Evolutionary conservation across 371 early-diverging fungal genomes (phyloP).

Genomic region (Saksenaea vasiformis): DNA sequence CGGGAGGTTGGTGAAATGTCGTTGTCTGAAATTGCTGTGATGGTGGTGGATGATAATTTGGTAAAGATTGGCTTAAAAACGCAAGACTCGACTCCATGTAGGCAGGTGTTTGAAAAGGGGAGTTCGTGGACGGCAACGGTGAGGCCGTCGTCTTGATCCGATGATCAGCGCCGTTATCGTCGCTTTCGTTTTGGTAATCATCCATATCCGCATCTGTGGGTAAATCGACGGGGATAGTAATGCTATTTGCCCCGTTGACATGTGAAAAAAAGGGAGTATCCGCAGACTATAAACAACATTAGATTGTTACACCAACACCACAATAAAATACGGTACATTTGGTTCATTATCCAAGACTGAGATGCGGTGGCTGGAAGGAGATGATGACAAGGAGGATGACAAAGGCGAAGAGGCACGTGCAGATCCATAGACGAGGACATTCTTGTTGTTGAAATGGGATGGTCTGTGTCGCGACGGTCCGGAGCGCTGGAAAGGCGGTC

Average conservation of each 20-base stretch:
- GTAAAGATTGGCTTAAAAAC: constrained; percentile 24
- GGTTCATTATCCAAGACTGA: constrained; percentile 1
- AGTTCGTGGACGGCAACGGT: constrained; percentile 14
- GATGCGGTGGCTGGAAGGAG: constrained; percentile 1
- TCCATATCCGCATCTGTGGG: constrained; percentile 38
- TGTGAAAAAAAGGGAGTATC: constrained; percentile 18
- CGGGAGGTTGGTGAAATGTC: constrained; percentile 6
- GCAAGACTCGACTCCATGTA: constrained; percentile 9
- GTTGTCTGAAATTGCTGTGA: neutral
- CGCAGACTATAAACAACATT: constrained; percentile 3
- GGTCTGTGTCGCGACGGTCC: constrained; percentile 1
- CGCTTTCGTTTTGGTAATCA: constrained; percentile 10
- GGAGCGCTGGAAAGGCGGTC: constrained; percentile 17
- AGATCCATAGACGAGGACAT: constrained; percentile 28
- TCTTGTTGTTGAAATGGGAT: constrained; percentile 19
- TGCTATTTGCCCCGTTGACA: constrained; percentile 25
- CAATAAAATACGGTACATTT: neutral
- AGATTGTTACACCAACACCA: neutral
- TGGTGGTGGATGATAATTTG: constrained; percentile 9
- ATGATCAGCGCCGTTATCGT: constrained; percentile 2
- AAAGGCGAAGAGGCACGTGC: constrained; percentile 22
- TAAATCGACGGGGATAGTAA: constrained; percentile 36
- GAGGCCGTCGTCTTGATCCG: constrained; percentile 14
- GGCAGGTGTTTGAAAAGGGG: neutral
- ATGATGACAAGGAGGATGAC: neutral